Percentiles rank a stretch among this genome's conserved stretches.
These are phyloP conservation scores for Nakazawaea siamensis DNA, from an alignment of 805 yeast species.

Conservation along the genomic window DNA sequence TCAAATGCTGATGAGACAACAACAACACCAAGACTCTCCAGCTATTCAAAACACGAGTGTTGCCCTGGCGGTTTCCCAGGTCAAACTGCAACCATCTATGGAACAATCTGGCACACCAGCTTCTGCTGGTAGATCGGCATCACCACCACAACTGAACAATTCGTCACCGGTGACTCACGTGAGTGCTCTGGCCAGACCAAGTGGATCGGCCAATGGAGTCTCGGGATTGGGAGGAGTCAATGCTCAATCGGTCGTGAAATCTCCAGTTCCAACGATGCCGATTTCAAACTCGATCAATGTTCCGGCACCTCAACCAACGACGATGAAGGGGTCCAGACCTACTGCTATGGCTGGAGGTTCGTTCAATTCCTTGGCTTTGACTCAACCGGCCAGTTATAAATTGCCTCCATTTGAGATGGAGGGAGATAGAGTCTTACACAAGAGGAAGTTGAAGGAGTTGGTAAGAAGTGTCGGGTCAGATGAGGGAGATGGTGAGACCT, in stretches of 20 bases:
- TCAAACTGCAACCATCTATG: conserved; percentile 7
- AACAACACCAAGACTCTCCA: conserved; percentile 3
- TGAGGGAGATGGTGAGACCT: conserved; percentile 86
- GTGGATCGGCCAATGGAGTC: conserved; percentile 15
- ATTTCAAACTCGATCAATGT: conserved; percentile 65
- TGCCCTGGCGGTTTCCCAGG: not conserved
- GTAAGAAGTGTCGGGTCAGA: conserved; percentile 76
- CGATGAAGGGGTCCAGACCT: conserved; percentile 67
- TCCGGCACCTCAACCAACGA: conserved; percentile 55
- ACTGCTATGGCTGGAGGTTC: conserved; percentile 82
- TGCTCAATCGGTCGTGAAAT: conserved; percentile 27
- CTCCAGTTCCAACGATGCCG: conserved; percentile 58
- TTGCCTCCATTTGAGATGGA: conserved; percentile 80
- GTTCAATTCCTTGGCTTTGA: conserved; percentile 56
- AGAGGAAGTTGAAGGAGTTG: conserved; percentile 82
- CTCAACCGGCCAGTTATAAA: conserved; percentile 66
- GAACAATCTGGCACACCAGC: conserved; percentile 8
- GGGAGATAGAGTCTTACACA: conserved; percentile 77
- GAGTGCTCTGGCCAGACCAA: conserved; percentile 39
- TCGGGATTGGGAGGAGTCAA: conserved; percentile 11
- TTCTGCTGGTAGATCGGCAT: conserved; percentile 13
- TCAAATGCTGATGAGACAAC: conserved; percentile 2
- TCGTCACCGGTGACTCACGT: conserved; percentile 36
- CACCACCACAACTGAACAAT: conserved; percentile 19
- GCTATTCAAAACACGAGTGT: not conserved